Base-by-base conservation (phyloP, 345 rosid genomes). In the Eucalyptus sp. region DNA sequence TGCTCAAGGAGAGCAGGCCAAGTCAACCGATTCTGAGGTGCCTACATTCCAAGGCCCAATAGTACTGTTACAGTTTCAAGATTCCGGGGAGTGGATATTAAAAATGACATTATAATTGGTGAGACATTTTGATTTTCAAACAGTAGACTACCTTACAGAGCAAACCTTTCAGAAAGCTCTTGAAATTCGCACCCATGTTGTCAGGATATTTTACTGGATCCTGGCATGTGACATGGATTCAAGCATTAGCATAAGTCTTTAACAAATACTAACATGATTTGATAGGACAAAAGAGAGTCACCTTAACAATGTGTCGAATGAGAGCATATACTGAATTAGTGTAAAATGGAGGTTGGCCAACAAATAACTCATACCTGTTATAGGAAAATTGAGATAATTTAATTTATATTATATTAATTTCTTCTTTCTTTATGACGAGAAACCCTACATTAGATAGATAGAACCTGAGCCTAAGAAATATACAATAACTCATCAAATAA, bases 171-270 rank as follows among this genome's bases (percentile, higher is more conserved):
- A 97, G 91, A 92, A 98, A 98, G 93, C 96, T 97, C 93, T 94
- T 95, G 92, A 98, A 98, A 93, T 89, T 92, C 58, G 93, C 88
- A 92, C 98, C 96, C 99, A 98, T 96, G 81, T 95, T 96, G 71
- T 97, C 99, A 22, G 99, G 99, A 90, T 95, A 98, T 93, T 97
- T 95, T 66, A 98, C 99, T 80, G 99, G 99, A 91, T 98, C 99
- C 99, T 97, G 92, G 87, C 60, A 86, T 31, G 46, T 58, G 37
- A 86, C 66, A 52, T 50, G 62, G 41, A 86, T 31, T 52, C 56
- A 52, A 86, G 66, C 46, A 51, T 52, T 50, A 86, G 44, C 27
- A 3, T 41, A 51, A 31, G 41, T 41, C 62, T 52, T 50, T 20
- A 16, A 86, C 66, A 86, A 52, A 51, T 87, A 43, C n/a, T 68